phyloP scores from a whole-genome alignment of 2,329 filamentous ascomycete genomes.

The Pseudocercospora macadamiae region DNA sequence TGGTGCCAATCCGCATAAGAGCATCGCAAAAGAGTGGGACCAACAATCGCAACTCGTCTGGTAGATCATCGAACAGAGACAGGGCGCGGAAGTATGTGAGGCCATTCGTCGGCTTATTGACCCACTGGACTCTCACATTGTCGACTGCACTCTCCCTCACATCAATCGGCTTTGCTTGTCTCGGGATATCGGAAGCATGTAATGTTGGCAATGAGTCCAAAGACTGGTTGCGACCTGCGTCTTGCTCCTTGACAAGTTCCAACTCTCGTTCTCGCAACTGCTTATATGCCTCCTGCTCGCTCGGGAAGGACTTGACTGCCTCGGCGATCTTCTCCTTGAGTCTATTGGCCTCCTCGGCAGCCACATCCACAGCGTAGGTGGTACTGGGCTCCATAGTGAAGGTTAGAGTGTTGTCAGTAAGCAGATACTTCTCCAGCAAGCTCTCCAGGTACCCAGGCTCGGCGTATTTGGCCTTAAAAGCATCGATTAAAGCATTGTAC shows the following conservation, averaged over 20 bases:
- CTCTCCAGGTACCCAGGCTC: slow-evolving; percentile 80
- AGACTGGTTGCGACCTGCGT: slow-evolving; percentile 80
- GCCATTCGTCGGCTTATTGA: slow-evolving; percentile 90
- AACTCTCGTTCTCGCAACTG: slow-evolving; percentile 78
- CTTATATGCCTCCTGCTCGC: slow-evolving; percentile 70
- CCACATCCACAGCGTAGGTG: slow-evolving; percentile 73
- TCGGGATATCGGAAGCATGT: slow-evolving; percentile 84
- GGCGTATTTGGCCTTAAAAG: slow-evolving; percentile 77
- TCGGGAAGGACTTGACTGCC: slow-evolving; percentile 68
- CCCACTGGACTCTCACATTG: slow-evolving; percentile 78
- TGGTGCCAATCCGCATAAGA: slow-evolving; percentile 90
- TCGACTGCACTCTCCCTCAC: slow-evolving; percentile 60
- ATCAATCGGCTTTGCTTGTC: slow-evolving; percentile 75
- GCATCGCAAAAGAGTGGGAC: slow-evolving; percentile 90
- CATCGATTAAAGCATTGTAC: slow-evolving; percentile 85
- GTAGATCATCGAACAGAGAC: slow-evolving; percentile 75
- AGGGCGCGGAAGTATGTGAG: slow-evolving; percentile 94
- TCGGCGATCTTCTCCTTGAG: slow-evolving; percentile 74
- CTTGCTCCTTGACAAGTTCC: slow-evolving; percentile 64
- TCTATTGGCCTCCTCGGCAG: slow-evolving; percentile 73
- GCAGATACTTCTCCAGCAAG: slow-evolving; percentile 83
- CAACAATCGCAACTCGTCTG: slow-evolving; percentile 80
- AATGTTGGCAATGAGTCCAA: slow-evolving; percentile 86
- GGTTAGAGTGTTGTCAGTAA: slow-evolving; percentile 82
- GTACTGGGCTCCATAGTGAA: slow-evolving; percentile 93